phyloP scores from a whole-genome alignment of 2,329 filamentous ascomycete species.

The Penicillium palitans region DNA sequence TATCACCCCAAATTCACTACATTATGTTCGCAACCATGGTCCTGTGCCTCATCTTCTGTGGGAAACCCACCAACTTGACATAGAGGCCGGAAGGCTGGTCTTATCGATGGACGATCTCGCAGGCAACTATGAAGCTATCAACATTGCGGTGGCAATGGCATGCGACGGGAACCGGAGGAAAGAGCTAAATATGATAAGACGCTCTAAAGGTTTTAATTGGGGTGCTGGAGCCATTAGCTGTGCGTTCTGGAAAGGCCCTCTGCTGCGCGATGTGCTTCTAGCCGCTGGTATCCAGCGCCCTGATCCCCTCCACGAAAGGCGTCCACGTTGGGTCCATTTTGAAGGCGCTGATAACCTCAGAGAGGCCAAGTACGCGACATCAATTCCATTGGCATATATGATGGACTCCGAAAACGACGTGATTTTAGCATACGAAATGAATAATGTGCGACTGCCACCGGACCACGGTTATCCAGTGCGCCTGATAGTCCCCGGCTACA shows the following conservation, averaged over 20 bases:
- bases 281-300: background rate
- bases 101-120: slow-evolving; percentile 47
- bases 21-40: slow-evolving; percentile 72
- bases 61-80: slow-evolving; percentile 49
- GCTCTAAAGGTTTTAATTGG: background rate
- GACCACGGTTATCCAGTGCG: slow-evolving; percentile 68
- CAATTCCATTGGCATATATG: background rate
- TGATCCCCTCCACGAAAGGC: background rate
- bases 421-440: slow-evolving; percentile 71
- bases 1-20: slow-evolving; percentile 62
- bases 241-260: background rate
- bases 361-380: background rate
- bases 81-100: slow-evolving; percentile 47
- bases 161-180: background rate
- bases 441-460: slow-evolving; percentile 61
- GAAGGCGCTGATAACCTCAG: background rate
- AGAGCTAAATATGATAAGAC: background rate
- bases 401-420: slow-evolving; percentile 55
- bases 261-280: background rate
- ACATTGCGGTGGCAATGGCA: background rate
- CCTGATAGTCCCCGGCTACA: slow-evolving; percentile 64
- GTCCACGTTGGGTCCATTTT: background rate
- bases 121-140: background rate
- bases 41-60: slow-evolving; percentile 58
- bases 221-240: background rate